A percentile compares a stretch with the other conserved stretches of the same genome.
Conservation (phyloP, 371 early-diverging fungal genomes). For the Apophysomyces ossiformis region DNA sequence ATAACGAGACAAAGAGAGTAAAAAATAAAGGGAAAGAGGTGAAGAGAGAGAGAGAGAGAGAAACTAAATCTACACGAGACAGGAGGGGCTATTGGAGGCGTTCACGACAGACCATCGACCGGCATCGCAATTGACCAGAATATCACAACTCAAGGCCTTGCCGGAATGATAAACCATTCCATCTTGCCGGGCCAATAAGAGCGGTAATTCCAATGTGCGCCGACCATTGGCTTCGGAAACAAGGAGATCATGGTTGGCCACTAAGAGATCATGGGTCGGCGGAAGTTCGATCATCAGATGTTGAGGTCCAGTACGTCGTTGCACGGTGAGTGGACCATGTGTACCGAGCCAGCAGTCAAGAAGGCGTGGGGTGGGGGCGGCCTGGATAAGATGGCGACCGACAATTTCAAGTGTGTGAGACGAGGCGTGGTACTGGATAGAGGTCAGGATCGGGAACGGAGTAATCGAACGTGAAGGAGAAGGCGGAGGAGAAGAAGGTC, state of each 20-base stretch:
- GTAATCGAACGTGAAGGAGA: conserved; percentile 23
- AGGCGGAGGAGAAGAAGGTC: conserved; percentile 1
- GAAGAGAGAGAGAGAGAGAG: not conserved
- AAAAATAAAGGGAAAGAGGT: not conserved
- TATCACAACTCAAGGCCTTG: conserved; percentile 34
- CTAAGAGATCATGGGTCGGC: conserved; percentile 28
- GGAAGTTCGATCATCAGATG: conserved; percentile 37
- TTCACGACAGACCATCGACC: conserved; percentile 28
- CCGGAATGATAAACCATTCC: conserved; percentile 45
- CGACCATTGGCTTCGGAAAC: conserved; percentile 17
- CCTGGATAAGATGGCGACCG: conserved; percentile 39
- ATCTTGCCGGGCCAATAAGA: conserved; percentile 42
- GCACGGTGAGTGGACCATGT: conserved; percentile 35
- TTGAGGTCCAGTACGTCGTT: conserved; percentile 29
- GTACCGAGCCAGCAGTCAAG: conserved; percentile 47
- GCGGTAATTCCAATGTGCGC: conserved; percentile 30
- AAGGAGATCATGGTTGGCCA: conserved; percentile 19
- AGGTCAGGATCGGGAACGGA: conserved; percentile 42
- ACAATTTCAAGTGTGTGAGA: conserved; percentile 35
- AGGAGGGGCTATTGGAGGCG: conserved; percentile 9
- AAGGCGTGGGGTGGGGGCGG: conserved; percentile 27
- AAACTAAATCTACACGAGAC: not conserved
- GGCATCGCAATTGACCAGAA: conserved; percentile 19
- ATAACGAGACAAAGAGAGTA: not conserved
- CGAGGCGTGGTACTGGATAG: conserved; percentile 29